Evolutionary conservation across 2,329 filamentous ascomycete genomes (phyloP).

Genomic region (Microdochium trichocladiopsis): DNA sequence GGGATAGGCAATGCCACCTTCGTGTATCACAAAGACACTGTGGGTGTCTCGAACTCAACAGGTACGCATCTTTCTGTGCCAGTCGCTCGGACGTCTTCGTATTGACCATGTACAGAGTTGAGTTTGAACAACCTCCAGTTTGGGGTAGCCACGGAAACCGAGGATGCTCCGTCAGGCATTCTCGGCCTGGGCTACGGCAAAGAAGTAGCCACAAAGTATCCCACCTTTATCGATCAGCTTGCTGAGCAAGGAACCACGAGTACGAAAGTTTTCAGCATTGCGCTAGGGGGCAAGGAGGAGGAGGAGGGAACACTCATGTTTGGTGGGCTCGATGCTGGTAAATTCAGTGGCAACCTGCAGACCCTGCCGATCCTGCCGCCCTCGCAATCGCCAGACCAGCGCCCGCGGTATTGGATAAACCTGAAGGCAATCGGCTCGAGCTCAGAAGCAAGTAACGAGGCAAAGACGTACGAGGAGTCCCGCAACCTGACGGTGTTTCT

Average conservation of each 20-base stretch:
- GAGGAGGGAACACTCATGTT: slow-evolving; percentile 59
- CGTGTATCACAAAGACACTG: slow-evolving; percentile 39
- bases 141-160: slow-evolving; percentile 49
- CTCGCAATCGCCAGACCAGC: slow-evolving; percentile 44
- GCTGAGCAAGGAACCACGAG: slow-evolving; percentile 43
- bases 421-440: slow-evolving; percentile 37
- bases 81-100: neutral
- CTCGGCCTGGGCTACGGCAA: slow-evolving; percentile 67
- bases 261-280: slow-evolving; percentile 58
- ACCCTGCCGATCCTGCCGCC: slow-evolving; percentile 54
- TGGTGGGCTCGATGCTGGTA: slow-evolving; percentile 58
- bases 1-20: slow-evolving; percentile 44
- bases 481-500: slow-evolving; percentile 50
- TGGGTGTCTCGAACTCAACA: slow-evolving; percentile 27
- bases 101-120: slow-evolving; percentile 12
- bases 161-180: slow-evolving; percentile 49
- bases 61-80: slow-evolving; percentile 1
- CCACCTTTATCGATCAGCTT: slow-evolving; percentile 45
- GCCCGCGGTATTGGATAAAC: slow-evolving; percentile 44
- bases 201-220: slow-evolving; percentile 37
- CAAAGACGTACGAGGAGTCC: slow-evolving; percentile 24
- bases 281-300: slow-evolving; percentile 54
- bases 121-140: slow-evolving; percentile 51
- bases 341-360: slow-evolving; percentile 53
- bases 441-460: slow-evolving; percentile 14